Evolutionary conservation across 495 filamentous ascomycete species (phyloP), one percentile per base, ranked within the genome.

Genomic region (Bathelium albidoporum): DNA sequence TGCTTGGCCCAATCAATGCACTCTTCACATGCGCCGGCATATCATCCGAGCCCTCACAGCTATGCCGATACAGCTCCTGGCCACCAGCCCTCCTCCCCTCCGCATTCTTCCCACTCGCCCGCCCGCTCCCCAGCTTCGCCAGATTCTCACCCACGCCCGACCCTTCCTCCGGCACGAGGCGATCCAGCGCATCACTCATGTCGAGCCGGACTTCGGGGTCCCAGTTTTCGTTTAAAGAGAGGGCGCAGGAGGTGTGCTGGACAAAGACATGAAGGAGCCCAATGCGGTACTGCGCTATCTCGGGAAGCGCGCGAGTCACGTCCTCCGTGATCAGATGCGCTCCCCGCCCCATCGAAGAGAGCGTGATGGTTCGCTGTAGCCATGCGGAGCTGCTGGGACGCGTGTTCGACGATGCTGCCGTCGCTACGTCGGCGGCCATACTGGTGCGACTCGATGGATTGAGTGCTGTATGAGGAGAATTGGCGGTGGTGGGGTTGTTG

Each of bases 21-120:
- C 85, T 89, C 74, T 98, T 98, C 72, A 98, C 84, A 79, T 98
- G 94, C 58, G 91, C 93, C 85, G 89, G 89, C 89, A 96, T 96
- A 79, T 96, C 91, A 79, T 96, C 91, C 65, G 77, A 76, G 32
- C 93, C 94, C 81, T 97, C 93, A 0, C 89, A 93, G 68, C 80
- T 81, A 80, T 98, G 94, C 60, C 91, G 79, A 78, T 98, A 98
- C 32, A 97, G 64, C 55, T 77, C 75, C 1, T 85, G 22, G 12
- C 24, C 29, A 9, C 59, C 39, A 28, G 12, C 39, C 59, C 28
- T 36, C 49, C 59, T 36, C 28, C 59, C 39, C 59, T 60, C 32
- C 28, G 32, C 59, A n/a, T 43, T n/a, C 58, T 60, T 43, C 31
- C 58, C 58, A 36, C 58, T 60, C 36, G 16, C 58, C 2, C 31